Percentiles rank a stretch among this genome's conserved stretches.
phyloP scores from a whole-genome alignment of 257 asterid species.

The Leptodermis oblonga region DNA sequence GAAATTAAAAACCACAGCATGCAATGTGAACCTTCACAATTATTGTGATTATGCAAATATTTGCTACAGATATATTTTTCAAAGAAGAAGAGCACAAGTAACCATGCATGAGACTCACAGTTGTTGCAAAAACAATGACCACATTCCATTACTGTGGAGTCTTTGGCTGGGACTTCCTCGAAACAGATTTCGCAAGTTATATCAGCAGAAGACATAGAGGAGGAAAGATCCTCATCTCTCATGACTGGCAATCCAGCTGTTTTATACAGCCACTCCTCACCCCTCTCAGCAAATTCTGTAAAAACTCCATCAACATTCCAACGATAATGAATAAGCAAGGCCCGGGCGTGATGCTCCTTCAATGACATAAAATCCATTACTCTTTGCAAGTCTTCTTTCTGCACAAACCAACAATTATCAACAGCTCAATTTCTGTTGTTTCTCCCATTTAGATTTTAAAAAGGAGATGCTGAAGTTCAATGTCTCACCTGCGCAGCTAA shows the following conservation, averaged over 20 bases:
- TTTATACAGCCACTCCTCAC: constrained; percentile 31
- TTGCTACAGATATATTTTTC: not conserved
- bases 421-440: not conserved
- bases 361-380: constrained; percentile 51
- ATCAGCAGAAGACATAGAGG: constrained; percentile 13
- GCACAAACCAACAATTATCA: constrained; percentile 11
- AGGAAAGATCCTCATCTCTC: constrained; percentile 11
- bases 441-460: not conserved
- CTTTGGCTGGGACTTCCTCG: constrained; percentile 32
- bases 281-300: constrained; percentile 40
- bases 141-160: constrained; percentile 51
- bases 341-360: constrained; percentile 50
- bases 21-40: not conserved
- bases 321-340: constrained; percentile 51
- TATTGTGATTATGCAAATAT: too few relatives aligned
- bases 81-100: not conserved
- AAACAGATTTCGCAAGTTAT: constrained; percentile 45
- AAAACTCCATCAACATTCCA: constrained; percentile 48
- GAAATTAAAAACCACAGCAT: not conserved
- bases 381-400: constrained; percentile 49
- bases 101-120: constrained; percentile 36
- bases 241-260: constrained; percentile 41
- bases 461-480: not conserved
- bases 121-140: constrained; percentile 62
- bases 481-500: constrained; percentile 58